Base-by-base conservation (phyloP, 345 rosid genomes). In the Salix koriyanagi region DNA sequence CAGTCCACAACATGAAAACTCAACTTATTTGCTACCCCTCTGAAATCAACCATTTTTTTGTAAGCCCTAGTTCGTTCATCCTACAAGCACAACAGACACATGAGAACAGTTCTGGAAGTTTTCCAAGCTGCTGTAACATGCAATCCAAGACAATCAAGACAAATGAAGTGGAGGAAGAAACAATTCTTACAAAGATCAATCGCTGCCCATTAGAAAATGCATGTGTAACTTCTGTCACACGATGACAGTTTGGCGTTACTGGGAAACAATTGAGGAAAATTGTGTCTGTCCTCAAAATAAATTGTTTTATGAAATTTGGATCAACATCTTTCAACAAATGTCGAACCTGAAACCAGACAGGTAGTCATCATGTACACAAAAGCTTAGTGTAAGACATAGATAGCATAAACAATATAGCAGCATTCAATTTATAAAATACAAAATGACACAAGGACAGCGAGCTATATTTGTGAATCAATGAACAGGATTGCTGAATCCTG, bases 161-260 rank as follows among this genome's bases (percentile, higher is more conserved):
- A 37, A 23, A 30, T 70, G 66, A 64, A 42, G 15, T 28, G 21
- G n/a, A 25, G 41, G 68, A 61, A 46, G 42, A 18, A 44, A 69
- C 26, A 56, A 19, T 36, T 79, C 97, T 88, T 84, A 96, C 99
- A 84, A 89, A 94, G 18, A 78, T 30, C 86, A 92, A 79, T 39
- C 88, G 81, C 79, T 84, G 84, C 21, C 91, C 93, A 79, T 82
- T 83, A 16, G 87, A 86, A 81, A 81, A 90, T 66, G 86, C 71
- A 78, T 88, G 84, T 34, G 79, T 79, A 52, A 91, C 46, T 88
- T 96, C 99, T 2, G 92, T 87, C 82, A 96, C 94, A 37, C 99
- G 98, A 52, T 90, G 91, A 85, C 85, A 81, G 68, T 96, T 96
- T 58, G 99, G 98, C 19, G 94, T 89, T 44, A 96, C 92, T 1